phyloP scores from a whole-genome alignment of 345 rosid genomes.

The Stellera chamaejasme region DNA sequence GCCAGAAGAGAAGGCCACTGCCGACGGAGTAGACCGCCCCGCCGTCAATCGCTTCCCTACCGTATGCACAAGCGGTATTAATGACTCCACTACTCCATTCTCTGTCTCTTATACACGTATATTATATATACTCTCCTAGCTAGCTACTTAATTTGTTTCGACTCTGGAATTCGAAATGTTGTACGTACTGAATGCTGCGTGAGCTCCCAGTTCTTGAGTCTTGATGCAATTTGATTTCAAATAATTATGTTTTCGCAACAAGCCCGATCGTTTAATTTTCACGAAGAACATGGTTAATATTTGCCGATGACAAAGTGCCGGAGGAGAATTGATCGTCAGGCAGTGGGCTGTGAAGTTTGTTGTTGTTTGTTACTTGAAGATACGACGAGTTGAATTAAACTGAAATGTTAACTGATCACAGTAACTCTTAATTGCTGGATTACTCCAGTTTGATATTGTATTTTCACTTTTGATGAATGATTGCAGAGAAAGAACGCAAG shows the following conservation, averaged over 20 bases:
- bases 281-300: too few relatives aligned
- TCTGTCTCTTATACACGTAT: not conserved
- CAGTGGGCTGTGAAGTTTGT: not conserved
- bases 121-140: not conserved
- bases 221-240: too few relatives aligned
- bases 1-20: slow-evolving; percentile 14
- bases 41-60: slow-evolving; percentile 21
- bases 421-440: not conserved
- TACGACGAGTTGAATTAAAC: not conserved
- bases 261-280: too few relatives aligned
- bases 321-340: too few relatives aligned
- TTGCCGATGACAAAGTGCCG: too few relatives aligned
- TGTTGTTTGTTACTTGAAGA: not conserved
- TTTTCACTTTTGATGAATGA: not conserved
- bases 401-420: not conserved
- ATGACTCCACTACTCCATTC: not conserved
- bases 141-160: not conserved
- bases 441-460: not conserved
- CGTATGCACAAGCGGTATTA: slow-evolving; percentile 16
- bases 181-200: not conserved
- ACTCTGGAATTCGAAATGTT: not conserved
- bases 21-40: not conserved
- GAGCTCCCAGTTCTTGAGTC: too few relatives aligned
- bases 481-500: slow-evolving; percentile 51
- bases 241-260: too few relatives aligned